Conservation (phyloP, 192 early-diverging fungal genomes). For the Backusella morwellensis region DNA sequence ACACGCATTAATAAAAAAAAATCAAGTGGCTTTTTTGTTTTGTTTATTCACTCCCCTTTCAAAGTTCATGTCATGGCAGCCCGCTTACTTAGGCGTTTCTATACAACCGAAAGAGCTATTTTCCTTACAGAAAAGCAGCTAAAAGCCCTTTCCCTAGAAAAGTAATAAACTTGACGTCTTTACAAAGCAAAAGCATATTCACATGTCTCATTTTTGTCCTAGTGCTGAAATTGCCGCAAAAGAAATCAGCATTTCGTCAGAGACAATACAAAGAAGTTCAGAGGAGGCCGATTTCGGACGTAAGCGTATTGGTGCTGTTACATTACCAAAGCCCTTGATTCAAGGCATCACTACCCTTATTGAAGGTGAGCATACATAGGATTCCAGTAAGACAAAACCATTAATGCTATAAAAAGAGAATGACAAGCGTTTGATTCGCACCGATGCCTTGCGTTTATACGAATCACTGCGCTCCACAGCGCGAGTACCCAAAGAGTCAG, state of each 20-base stretch:
- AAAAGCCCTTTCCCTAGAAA: not conserved
- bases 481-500: constrained; percentile 22
- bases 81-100: not conserved
- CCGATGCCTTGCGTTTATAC: constrained; percentile 51
- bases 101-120: not conserved
- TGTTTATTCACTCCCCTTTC: not conserved
- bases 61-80: not conserved
- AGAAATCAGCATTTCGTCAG: not conserved
- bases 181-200: not conserved
- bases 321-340: constrained; percentile 35
- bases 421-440: constrained; percentile 45
- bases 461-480: constrained; percentile 53
- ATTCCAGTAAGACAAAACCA: not conserved
- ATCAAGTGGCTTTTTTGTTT: not conserved
- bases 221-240: not conserved
- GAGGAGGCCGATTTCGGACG: constrained; percentile 38
- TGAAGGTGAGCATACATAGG: constrained; percentile 4
- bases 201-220: not conserved
- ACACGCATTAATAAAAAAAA: too few relatives aligned
- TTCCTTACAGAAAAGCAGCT: constrained; percentile 10
- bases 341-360: constrained; percentile 25
- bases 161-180: not conserved
- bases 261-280: constrained; percentile 21
- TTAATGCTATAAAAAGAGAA: not conserved
- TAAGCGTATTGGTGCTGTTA: constrained; percentile 41